Conservation (phyloP, 805 yeast genomes). For the Starmerella floricola region DNA sequence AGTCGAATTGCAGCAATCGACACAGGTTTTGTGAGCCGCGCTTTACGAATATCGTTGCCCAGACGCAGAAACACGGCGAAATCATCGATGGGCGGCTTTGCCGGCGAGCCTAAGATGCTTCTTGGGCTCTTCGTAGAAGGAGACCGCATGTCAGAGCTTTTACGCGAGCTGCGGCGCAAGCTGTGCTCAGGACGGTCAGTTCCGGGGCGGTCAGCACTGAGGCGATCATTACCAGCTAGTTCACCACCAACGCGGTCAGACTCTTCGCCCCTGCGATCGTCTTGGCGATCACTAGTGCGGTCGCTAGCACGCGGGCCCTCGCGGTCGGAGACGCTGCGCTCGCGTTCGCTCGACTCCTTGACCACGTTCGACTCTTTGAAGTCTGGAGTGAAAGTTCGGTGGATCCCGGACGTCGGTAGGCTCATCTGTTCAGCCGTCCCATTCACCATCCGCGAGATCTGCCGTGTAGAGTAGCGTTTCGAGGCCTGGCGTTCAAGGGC, state of each 20-base stretch:
- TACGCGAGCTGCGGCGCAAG: neutral
- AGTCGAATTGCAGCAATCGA: slow-evolving; percentile 34
- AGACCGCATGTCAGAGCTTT: neutral
- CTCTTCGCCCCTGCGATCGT: too few species aligned
- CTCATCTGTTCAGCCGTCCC: slow-evolving; percentile 14
- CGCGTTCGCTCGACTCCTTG: neutral
- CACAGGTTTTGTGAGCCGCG: slow-evolving; percentile 15
- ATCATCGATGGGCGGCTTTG: neutral
- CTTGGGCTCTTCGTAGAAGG: neutral
- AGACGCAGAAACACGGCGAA: slow-evolving; percentile 27
- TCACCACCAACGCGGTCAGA: too few species aligned
- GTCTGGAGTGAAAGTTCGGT: slow-evolving; percentile 20
- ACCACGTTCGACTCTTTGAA: slow-evolving; percentile 17
- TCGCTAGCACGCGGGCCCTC: too few species aligned
- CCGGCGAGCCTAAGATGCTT: neutral
- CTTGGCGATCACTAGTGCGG: too few species aligned
- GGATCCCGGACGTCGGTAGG: slow-evolving; percentile 21
- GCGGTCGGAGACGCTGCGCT: too few species aligned
- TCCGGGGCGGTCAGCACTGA: too few species aligned
- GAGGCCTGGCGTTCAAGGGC: slow-evolving; percentile 87
- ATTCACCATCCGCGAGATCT: slow-evolving; percentile 52
- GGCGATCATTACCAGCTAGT: too few species aligned
- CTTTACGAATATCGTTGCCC: slow-evolving; percentile 24
- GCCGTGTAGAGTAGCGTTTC: slow-evolving; percentile 85
- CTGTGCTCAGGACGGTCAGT: neutral